Evolutionary conservation across 768 basidiomycete genomes (phyloP), one percentile per base, ranked within the genome.

Genomic region (Pulveroboletus ravenelii): DNA sequence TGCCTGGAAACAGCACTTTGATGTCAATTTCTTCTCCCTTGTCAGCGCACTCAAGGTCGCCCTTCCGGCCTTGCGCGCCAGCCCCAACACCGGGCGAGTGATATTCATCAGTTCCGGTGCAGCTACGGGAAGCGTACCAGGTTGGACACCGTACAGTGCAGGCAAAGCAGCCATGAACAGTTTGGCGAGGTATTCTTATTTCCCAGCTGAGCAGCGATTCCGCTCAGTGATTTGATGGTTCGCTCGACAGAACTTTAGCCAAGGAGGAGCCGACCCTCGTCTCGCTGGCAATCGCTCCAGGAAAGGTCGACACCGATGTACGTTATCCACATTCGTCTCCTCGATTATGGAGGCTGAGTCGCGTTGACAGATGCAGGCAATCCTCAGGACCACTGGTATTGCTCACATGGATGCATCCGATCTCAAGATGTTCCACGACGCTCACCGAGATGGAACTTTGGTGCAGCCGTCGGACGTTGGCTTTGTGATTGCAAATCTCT

Each of bases 131-230:
- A 79, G 77, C 14, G 76, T 67, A 1, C 66, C 80, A 6, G 85
- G 81, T 3, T 95, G 89, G 90, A 90, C 81, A 1, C 79, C 87
- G 0, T 92, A 91, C 66, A 88, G 80, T 53, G 85, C 93, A 10
- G 75, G 79, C 50, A 94, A 97, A 67, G 92, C 94, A 1, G 92
- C 91, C 2, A 76, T 93, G 82, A 96, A 94, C 66, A 87, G 85
- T 18, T 72, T 96, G 38, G 84, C 82, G 71, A 79, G 87, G 89
- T 85, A 27, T 36, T 12, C 23, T 14, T 29, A 25, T 62, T 61
- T 52, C 52, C 55, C 27, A n/a, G 42, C 50, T 41, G 10, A 36
- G 43, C 23, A 27, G 17, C 14, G 15, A 27, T 27, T 17, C 25
- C 12, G 6, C n/a, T 20, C 17, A 31, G n/a, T 29, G 15, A 10